These are phyloP conservation scores for Rhododendron molle DNA, from an alignment of 148 eudicot genomes.

Conservation along the genomic window DNA sequence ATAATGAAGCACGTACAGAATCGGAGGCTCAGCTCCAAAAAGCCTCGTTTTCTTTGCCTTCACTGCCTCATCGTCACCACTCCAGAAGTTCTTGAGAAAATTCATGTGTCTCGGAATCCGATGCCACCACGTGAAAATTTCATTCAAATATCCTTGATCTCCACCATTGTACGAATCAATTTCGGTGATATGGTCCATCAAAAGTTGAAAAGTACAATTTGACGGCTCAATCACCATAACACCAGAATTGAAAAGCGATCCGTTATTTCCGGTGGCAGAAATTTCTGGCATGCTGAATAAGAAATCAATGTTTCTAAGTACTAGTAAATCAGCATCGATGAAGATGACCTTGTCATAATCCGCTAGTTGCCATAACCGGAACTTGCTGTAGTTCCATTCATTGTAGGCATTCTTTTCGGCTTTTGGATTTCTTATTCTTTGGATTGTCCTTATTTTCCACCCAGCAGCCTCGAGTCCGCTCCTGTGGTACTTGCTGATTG, in stretches of 20 bases:
- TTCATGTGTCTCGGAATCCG: conserved; percentile 73
- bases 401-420: conserved; percentile 83
- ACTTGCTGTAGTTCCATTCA: conserved; percentile 93
- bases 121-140: conserved; percentile 90
- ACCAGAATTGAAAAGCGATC: conserved; percentile 77
- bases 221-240: conserved; percentile 90
- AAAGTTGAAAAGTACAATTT: conserved; percentile 60
- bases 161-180: conserved; percentile 86
- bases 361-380: conserved; percentile 79
- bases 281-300: conserved; percentile 72
- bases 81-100: conserved; percentile 71
- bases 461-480: conserved; percentile 71
- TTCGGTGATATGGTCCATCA: conserved; percentile 69
- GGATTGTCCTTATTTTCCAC: conserved; percentile 64
- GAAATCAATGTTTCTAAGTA: conserved; percentile 71
- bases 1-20: conserved; percentile 68
- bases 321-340: conserved; percentile 77
- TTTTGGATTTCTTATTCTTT: conserved; percentile 75
- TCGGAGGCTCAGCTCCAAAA: conserved; percentile 74
- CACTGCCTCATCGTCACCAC: conserved; percentile 58
- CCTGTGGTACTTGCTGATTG: conserved; percentile 57
- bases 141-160: conserved; percentile 82
- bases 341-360: conserved; percentile 83
- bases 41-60: conserved; percentile 47
- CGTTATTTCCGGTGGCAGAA: conserved; percentile 82